These are phyloP conservation scores for Trametes gibbosa DNA, from an alignment of 768 basidiomycete species.

Conservation along the genomic window DNA sequence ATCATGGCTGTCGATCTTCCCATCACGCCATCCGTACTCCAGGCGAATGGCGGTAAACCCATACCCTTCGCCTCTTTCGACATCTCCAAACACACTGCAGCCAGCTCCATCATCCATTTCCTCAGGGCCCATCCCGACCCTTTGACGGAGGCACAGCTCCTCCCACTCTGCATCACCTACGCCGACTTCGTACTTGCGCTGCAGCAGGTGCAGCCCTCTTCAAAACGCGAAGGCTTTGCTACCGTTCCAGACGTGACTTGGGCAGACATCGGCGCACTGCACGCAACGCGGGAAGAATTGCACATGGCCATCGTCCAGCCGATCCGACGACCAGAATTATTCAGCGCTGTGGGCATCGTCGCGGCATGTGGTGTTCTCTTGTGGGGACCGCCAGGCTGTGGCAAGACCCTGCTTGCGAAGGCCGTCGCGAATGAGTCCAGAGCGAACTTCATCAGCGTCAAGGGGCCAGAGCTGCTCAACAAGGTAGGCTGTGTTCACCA, in stretches of 20 bases:
- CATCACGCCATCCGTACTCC: constrained; percentile 8
- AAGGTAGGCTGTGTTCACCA: constrained; percentile 58
- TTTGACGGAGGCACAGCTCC: constrained; percentile 73
- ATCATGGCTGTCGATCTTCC: constrained; percentile 39
- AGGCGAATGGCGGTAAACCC: constrained; percentile 16
- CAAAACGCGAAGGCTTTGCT: constrained; percentile 96
- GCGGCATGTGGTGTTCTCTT: constrained; percentile 91
- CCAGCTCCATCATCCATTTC: constrained; percentile 84
- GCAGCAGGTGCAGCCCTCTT: constrained; percentile 90
- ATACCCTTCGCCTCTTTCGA: constrained; percentile 37
- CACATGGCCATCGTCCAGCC: constrained; percentile 99
- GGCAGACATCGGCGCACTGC: constrained; percentile 93
- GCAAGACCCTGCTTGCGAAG: constrained; percentile 96
- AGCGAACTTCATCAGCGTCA: constrained; percentile 97
- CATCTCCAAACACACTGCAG: constrained; percentile 37
- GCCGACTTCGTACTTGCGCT: constrained; percentile 80
- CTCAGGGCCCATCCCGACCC: constrained; percentile 83
- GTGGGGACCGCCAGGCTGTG: constrained; percentile 99
- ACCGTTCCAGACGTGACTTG: constrained; percentile 96
- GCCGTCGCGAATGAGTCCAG: constrained; percentile 95
- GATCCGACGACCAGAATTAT: constrained; percentile 85
- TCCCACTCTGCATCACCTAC: constrained; percentile 76
- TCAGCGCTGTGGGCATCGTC: constrained; percentile 83
- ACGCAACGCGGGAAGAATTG: constrained; percentile 80
- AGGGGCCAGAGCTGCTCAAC: constrained; percentile 94